Evolutionary conservation across 768 basidiomycete genomes (phyloP).

Genomic region (Dictyophora rubrovolvata): DNA sequence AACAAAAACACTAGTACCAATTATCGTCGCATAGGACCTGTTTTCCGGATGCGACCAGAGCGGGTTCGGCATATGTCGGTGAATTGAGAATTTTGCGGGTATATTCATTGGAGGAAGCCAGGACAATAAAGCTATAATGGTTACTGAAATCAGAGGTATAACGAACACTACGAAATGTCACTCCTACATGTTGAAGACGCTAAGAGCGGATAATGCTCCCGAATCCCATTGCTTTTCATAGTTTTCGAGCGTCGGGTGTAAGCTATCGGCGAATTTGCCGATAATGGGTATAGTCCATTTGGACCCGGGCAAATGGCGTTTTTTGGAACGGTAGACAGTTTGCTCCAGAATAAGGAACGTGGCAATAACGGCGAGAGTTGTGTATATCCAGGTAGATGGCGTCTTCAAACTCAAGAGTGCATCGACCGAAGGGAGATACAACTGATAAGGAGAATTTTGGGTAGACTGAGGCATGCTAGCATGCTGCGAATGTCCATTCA

Average conservation of each 20-base stretch:
- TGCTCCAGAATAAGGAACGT: constrained; percentile 82
- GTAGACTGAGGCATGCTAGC: constrained; percentile 3
- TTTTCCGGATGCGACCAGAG: constrained; percentile 88
- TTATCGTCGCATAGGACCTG: constrained; percentile 75
- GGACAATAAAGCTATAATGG: constrained; percentile 85
- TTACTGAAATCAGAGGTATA: neutral
- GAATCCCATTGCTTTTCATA: constrained; percentile 92
- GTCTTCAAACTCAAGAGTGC: neutral
- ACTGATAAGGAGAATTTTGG: neutral
- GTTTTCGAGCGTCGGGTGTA: constrained; percentile 82
- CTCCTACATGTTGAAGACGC: constrained; percentile 94
- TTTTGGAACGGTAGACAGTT: constrained; percentile 80
- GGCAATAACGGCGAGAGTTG: constrained; percentile 55
- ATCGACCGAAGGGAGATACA: neutral
- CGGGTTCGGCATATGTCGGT: constrained; percentile 85
- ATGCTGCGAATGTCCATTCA: neutral
- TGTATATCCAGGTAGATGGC: constrained; percentile 20
- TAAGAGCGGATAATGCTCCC: constrained; percentile 78
- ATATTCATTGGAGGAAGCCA: constrained; percentile 90
- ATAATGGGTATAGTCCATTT: constrained; percentile 96
- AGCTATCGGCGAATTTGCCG: constrained; percentile 88
- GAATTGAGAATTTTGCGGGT: constrained; percentile 95
- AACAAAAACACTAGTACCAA: constrained; percentile 43
- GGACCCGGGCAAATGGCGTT: constrained; percentile 76
- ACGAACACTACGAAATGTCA: neutral